A percentile compares a stretch with the other conserved stretches of the same genome.
phyloP scores from a whole-genome alignment of 1,139 yeast genomes.

The Protomyces macrosporus region DNA sequence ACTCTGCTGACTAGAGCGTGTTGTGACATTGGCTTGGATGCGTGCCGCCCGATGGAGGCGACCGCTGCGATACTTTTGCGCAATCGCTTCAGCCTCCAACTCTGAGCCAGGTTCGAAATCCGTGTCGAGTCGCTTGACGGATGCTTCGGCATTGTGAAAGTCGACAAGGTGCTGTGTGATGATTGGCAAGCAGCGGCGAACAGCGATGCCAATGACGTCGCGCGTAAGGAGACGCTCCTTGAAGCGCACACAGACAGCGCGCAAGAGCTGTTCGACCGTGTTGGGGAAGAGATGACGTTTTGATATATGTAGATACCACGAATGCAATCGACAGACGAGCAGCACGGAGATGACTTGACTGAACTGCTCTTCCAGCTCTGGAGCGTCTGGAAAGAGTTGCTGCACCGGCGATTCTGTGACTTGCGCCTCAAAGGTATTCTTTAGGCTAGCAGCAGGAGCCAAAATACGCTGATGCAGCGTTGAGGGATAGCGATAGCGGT shows the following conservation, averaged over 20 bases:
- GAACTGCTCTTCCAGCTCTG: conserved; percentile 34
- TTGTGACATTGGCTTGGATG: conserved; percentile 37
- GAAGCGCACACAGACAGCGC: conserved; percentile 44
- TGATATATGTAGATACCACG: conserved; percentile 56
- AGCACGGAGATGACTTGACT: conserved; percentile 52
- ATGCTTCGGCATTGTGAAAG: conserved; percentile 50
- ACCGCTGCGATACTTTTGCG: conserved; percentile 48
- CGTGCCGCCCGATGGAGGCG: conserved; percentile 58
- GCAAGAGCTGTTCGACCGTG: conserved; percentile 50
- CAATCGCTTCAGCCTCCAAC: conserved; percentile 51
- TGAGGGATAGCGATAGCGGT: background rate
- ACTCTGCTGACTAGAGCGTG: conserved; percentile 44
- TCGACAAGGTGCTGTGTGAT: conserved; percentile 59
- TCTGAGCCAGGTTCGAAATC: conserved; percentile 37
- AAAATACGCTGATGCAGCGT: background rate
- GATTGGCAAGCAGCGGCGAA: conserved; percentile 57
- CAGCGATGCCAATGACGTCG: conserved; percentile 56
- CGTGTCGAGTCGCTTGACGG: conserved; percentile 34
- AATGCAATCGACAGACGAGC: conserved; percentile 54
- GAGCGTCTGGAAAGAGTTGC: conserved; percentile 9
- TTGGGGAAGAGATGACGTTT: conserved; percentile 53
- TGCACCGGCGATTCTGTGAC: background rate
- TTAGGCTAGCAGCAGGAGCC: background rate
- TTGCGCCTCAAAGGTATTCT: background rate
- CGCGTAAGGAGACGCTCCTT: conserved; percentile 44